Evolutionary conservation across 2,329 filamentous ascomycete genomes (phyloP).

Genomic region (Claviceps paspali): DNA sequence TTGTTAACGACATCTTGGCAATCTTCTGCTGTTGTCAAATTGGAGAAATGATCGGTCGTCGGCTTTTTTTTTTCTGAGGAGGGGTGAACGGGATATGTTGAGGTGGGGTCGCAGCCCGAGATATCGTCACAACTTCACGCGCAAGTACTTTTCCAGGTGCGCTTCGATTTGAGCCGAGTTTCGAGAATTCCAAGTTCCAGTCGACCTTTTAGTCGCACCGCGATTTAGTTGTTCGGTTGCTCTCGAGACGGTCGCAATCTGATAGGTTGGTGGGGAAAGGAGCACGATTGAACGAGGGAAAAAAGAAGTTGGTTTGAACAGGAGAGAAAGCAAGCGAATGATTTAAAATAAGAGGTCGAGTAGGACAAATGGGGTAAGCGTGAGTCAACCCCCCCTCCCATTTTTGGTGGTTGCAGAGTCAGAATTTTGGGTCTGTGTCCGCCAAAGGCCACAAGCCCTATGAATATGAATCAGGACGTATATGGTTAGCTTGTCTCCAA

Average conservation of each 20-base stretch:
- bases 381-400: too few relatives aligned
- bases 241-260: not conserved
- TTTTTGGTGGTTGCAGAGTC: conserved; percentile 1
- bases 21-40: conserved; percentile 32
- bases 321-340: too few relatives aligned
- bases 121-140: not conserved
- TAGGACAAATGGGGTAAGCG: too few relatives aligned
- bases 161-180: not conserved
- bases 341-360: too few relatives aligned
- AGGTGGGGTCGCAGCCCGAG: conserved; percentile 18
- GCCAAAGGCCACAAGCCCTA: too few relatives aligned
- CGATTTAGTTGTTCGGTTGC: not conserved
- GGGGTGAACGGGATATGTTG: not conserved
- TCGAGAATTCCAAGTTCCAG: not conserved
- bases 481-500: too few relatives aligned
- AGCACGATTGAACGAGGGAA: too few relatives aligned
- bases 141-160: not conserved
- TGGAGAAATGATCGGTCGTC: conserved; percentile 8
- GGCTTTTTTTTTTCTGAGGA: conserved; percentile 3
- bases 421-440: too few relatives aligned
- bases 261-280: not conserved
- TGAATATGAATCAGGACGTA: too few relatives aligned
- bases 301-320: too few relatives aligned
- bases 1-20: conserved; percentile 82
- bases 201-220: not conserved